These are phyloP conservation scores for Leishmania gerbilli DNA, from an alignment of 208 protist genomes.

Conservation along the genomic window DNA sequence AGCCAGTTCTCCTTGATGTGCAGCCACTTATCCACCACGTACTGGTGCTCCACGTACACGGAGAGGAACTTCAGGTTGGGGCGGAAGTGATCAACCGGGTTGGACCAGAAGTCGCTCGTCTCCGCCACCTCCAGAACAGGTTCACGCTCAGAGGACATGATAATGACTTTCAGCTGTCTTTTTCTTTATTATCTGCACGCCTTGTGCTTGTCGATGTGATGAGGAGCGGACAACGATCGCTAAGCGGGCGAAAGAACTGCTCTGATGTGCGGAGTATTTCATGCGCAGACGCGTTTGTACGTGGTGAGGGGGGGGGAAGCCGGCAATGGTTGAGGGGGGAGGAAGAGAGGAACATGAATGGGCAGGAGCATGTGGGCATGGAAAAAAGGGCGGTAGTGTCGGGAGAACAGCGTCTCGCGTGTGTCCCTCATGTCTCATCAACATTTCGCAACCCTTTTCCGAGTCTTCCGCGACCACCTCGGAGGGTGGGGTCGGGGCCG, in stretches of 20 bases:
- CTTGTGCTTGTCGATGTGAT: neutral
- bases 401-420: neutral
- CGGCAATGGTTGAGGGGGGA: neutral
- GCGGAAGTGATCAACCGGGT: slow-evolving; percentile 92
- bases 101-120: slow-evolving; percentile 79
- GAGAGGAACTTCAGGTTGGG: slow-evolving; percentile 89
- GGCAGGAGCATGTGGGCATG: neutral
- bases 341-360: neutral
- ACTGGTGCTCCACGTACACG: slow-evolving; percentile 85
- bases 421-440: neutral
- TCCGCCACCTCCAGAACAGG: slow-evolving; percentile 30
- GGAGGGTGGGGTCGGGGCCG: neutral
- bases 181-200: neutral
- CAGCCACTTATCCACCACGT: slow-evolving; percentile 79
- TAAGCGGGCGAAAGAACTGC: neutral
- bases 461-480: neutral
- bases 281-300: slow-evolving; percentile 5
- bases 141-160: slow-evolving; percentile 45
- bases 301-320: neutral
- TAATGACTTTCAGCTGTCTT: neutral
- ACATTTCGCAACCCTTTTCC: neutral
- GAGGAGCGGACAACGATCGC: neutral
- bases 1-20: slow-evolving; percentile 83
- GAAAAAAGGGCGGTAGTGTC: neutral
- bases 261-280: neutral